Evolutionary conservation across 2,329 filamentous ascomycete genomes (phyloP), one percentile per base, ranked within the genome.

Genomic region (Epichloe baconii): DNA sequence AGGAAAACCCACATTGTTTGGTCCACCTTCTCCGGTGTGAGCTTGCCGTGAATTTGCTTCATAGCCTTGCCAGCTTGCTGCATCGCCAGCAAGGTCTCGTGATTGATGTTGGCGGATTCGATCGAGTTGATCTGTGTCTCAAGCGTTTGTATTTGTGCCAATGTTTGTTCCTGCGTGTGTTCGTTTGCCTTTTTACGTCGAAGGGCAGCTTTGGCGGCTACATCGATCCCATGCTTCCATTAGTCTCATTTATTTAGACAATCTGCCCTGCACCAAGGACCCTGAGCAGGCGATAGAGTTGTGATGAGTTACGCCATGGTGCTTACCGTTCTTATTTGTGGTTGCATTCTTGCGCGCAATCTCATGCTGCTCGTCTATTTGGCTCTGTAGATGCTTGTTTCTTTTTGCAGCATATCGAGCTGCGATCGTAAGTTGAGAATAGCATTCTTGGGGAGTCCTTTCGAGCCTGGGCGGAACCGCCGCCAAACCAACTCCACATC

Each of bases 61-160:
- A 98, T 97, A 37, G 91, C 93, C 54, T 82, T 74, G 57, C 87
- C 83, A 11, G 93, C 91, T 65, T 84, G 84, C 79, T 95, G 85
- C 89, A 98, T 96, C 7, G 90, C 91, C 59, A 85, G 80, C 57
- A 97, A 76, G 12, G 93, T 98, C 75, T 96, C 90, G 71, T 91
- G 84, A 76, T 98, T 98, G 75, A 98, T 96, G 68, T 97, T 98
- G 55, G 93, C 93, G 46, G 90, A 88, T 71, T 98, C 93, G 73
- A 98, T 97, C 54, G 87, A 85, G 68, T 93, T 93, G 64, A 97
- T 94, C 68, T 98, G 89, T 64, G 90, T 86, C 68, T 98, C 93
- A 44, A 98, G 77, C 21, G 93, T 95, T 61, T 83, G 81, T 64
- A 97, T 94, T 71, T 97, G 91, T 35, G 85, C 81, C 53, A 81